Evolutionary conservation across 2,329 filamentous ascomycete genomes (phyloP).

Genomic region (Epichloe coenophiala): DNA sequence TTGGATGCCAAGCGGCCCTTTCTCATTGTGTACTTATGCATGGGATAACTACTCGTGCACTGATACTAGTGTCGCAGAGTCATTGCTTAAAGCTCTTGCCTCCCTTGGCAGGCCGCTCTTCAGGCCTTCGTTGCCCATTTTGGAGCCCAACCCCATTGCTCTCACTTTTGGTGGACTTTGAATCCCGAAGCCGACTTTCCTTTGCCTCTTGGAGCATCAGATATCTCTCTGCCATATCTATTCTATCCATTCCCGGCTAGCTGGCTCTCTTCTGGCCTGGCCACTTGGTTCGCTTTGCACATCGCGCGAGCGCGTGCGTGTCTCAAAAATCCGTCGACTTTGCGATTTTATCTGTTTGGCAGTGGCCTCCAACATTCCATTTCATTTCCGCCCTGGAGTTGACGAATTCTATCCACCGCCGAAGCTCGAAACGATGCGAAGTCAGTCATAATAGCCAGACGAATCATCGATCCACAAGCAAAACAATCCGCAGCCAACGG

Average conservation of each 20-base stretch:
- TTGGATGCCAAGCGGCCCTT: not conserved
- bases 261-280: not conserved
- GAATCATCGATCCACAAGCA: not conserved
- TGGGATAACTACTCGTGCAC: not conserved
- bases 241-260: not conserved
- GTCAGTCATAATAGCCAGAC: not conserved
- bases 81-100: not conserved
- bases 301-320: conserved; percentile 1
- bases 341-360: not conserved
- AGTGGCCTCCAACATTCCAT: not conserved
- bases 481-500: not conserved
- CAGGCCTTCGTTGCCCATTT: not conserved
- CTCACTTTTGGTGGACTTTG: not conserved
- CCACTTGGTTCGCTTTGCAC: not conserved
- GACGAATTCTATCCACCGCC: not conserved
- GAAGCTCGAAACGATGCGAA: conserved; percentile 3
- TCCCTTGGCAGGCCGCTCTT: not conserved
- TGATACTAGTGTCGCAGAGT: not conserved
- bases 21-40: not conserved
- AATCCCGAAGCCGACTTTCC: not conserved
- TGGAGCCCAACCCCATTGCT: not conserved
- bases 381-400: not conserved
- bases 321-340: not conserved
- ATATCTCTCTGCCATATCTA: not conserved
- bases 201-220: not conserved